phyloP scores from a whole-genome alignment of 108 stramenopile genomes.

The Schizochytrium sp. region DNA sequence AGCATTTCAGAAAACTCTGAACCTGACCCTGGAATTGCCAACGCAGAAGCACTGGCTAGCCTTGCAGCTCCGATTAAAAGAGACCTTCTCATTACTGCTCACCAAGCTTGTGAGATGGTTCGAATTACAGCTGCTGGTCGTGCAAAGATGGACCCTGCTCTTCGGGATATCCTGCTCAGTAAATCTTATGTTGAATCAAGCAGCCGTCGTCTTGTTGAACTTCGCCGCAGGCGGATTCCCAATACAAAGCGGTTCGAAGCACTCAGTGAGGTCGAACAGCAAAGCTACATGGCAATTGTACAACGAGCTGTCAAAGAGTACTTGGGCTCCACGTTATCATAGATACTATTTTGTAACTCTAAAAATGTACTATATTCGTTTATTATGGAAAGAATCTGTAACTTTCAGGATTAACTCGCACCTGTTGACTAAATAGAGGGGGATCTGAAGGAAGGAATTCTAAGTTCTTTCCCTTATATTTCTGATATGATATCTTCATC shows the following conservation, averaged over 20 bases:
- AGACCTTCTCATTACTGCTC: slow-evolving; percentile 40
- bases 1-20: background rate
- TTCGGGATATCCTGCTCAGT: background rate
- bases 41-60: background rate
- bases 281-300: slow-evolving; percentile 38
- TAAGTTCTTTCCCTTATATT: too few relatives aligned
- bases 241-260: background rate
- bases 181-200: background rate
- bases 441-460: too few relatives aligned
- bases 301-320: background rate
- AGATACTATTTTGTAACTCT: too few relatives aligned
- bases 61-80: background rate
- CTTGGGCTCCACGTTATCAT: background rate
- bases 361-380: too few relatives aligned
- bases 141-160: background rate
- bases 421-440: too few relatives aligned
- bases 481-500: background rate
- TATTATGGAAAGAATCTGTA: too few relatives aligned
- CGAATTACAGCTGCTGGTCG: slow-evolving; percentile 11
- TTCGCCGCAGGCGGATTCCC: background rate
- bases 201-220: slow-evolving; percentile 29
- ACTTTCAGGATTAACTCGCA: too few relatives aligned
- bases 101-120: slow-evolving; percentile 51
- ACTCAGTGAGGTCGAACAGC: background rate
- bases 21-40: background rate